phyloP scores from a whole-genome alignment of 139 green algal genomes.

The Dunaliella primolecta region DNA sequence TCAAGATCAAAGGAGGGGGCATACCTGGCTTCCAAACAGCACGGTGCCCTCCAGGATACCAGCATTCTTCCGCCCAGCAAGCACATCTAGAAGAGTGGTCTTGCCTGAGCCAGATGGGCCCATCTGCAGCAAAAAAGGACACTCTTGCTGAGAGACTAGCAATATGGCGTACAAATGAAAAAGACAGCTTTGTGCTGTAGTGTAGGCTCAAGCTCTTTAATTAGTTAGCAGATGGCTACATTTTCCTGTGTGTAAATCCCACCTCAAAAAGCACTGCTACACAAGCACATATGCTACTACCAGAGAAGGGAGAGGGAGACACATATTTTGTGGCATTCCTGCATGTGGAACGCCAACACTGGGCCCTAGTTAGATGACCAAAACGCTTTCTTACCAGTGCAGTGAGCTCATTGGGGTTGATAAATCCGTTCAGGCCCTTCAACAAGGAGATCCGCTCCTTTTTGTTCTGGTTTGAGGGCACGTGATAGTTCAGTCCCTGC shows the following conservation, averaged over 20 bases:
- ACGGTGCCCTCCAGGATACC: conserved; percentile 52
- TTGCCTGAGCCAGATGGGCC: conserved; percentile 2
- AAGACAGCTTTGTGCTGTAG: not conserved
- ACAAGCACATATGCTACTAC: not conserved
- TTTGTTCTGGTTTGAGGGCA: conserved; percentile 54
- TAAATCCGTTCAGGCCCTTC: conserved; percentile 55
- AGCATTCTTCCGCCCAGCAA: conserved; percentile 52
- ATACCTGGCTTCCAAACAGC: conserved; percentile 61
- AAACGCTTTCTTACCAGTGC: conserved; percentile 59
- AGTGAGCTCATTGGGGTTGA: conserved; percentile 60
- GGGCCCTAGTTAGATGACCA: too few species aligned
- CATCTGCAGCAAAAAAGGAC: too few species aligned
- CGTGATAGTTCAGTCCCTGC: conserved; percentile 54
- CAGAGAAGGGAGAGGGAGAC: not conserved
- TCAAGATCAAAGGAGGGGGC: conserved; percentile 62
- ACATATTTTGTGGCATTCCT: not conserved
- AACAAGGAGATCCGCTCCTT: conserved; percentile 52
- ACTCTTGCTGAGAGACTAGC: too few species aligned
- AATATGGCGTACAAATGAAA: not conserved
- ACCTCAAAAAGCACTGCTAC: not conserved
- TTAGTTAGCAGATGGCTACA: not conserved
- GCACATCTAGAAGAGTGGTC: conserved; percentile 17
- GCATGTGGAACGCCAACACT: too few species aligned
- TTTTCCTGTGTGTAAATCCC: not conserved
- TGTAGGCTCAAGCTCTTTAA: not conserved